phyloP scores from a whole-genome alignment of 768 basidiomycete species.

The Xerocomellus amylosporus region DNA sequence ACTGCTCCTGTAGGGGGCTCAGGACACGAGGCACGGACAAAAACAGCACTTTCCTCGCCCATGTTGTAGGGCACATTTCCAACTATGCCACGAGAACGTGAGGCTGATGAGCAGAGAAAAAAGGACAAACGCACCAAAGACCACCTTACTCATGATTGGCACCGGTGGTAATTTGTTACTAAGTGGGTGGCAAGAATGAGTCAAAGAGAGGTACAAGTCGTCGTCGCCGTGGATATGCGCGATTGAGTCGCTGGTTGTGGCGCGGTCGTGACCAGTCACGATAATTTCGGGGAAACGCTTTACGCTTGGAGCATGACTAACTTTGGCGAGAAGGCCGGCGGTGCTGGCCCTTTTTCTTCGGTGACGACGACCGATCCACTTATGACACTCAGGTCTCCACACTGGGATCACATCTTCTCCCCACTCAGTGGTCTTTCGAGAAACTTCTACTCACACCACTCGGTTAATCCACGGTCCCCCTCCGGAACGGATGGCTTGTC shows the following conservation, averaged over 20 bases:
- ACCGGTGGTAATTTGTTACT: neutral
- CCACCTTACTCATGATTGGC: conserved; percentile 60
- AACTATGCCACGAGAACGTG: conserved; percentile 40
- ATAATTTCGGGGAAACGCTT: no score
- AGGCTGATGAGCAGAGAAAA: neutral
- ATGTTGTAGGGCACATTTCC: conserved; percentile 91
- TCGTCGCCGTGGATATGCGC: neutral
- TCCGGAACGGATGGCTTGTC: neutral
- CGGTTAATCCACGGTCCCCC: neutral
- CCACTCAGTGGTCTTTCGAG: neutral
- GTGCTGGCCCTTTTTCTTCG: no score
- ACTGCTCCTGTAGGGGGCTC: conserved; percentile 54
- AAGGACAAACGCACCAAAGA: conserved; percentile 53
- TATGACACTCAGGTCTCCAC: neutral
- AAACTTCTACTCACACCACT: conserved; percentile 1
- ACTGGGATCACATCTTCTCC: conserved; percentile 1
- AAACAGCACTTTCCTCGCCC: conserved; percentile 53
- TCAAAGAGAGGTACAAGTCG: neutral
- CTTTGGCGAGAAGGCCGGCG: neutral
- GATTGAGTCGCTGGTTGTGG: neutral
- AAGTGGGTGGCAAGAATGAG: neutral
- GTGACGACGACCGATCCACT: neutral
- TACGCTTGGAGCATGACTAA: neutral
- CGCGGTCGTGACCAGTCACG: conserved; percentile 17
- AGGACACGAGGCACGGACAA: neutral